Evolutionary conservation across 1,139 yeast genomes (phyloP).

Genomic region (Tardiomyces blankii): DNA sequence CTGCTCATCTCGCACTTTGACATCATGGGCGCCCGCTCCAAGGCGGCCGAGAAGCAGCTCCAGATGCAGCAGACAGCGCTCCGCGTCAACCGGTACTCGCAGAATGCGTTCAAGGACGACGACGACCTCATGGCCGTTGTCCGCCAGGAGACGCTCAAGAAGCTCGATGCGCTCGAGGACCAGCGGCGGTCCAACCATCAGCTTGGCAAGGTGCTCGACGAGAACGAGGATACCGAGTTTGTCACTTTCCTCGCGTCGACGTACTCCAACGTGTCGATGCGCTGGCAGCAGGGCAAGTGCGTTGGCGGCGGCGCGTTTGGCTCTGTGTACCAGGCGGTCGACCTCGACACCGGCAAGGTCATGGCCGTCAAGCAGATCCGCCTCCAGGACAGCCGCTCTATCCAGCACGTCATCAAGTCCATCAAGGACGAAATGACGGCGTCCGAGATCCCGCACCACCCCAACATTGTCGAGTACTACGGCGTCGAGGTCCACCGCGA

Average conservation of each 20-base stretch:
- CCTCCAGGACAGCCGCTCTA: conserved; percentile 80
- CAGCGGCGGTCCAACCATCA: conserved; percentile 40
- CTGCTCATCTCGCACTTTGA: conserved; percentile 89
- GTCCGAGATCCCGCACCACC: conserved; percentile 87
- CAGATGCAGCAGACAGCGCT: conserved; percentile 42
- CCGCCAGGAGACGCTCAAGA: conserved; percentile 48
- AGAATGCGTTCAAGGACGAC: conserved; percentile 37
- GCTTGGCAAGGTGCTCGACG: conserved; percentile 87
- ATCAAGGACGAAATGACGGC: conserved; percentile 97
- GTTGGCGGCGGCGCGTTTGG: conserved; percentile 97
- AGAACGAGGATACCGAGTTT: conserved; percentile 79
- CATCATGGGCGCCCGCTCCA: conserved; percentile 95
- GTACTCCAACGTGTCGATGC: conserved; percentile 78
- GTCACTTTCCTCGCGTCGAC: conserved; percentile 81
- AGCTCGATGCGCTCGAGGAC: conserved; percentile 48
- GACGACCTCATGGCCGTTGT: conserved; percentile 45
- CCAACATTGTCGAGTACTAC: conserved; percentile 89
- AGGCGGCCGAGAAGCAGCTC: conserved; percentile 56
- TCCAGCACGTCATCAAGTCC: conserved; percentile 75
- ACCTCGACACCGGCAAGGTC: conserved; percentile 89
- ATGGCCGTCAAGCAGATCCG: conserved; percentile 96
- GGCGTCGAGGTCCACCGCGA: conserved; percentile 98
- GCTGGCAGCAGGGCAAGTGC: conserved; percentile 95
- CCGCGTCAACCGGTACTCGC: conserved; percentile 30
- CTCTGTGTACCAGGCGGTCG: conserved; percentile 82